Conservation (phyloP, 2,329 filamentous ascomycete genomes). For the Paraphaeosphaeria minitans region DNA sequence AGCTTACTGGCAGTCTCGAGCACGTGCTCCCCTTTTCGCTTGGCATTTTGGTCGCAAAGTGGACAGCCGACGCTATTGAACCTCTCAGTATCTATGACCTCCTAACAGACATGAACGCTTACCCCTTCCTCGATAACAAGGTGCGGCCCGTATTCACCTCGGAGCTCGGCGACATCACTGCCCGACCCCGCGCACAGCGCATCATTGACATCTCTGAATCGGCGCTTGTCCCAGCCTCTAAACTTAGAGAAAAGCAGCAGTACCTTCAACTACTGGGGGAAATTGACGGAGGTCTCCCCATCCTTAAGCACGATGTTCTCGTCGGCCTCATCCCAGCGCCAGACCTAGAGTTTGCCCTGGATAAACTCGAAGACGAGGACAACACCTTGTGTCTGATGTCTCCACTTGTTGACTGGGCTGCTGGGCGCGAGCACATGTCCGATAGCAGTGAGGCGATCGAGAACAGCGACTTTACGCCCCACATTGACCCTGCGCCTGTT, state of each 20-base stretch:
- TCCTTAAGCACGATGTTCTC: slow-evolving; percentile 76
- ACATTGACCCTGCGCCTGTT: slow-evolving; percentile 89
- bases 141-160: slow-evolving; percentile 89
- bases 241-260: slow-evolving; percentile 80
- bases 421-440: slow-evolving; percentile 57
- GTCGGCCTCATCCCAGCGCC: slow-evolving; percentile 92
- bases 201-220: slow-evolving; percentile 88
- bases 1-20: slow-evolving; percentile 91
- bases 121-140: slow-evolving; percentile 97
- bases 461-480: slow-evolving; percentile 81
- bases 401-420: slow-evolving; percentile 57
- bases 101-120: slow-evolving; percentile 94
- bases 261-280: slow-evolving; percentile 83
- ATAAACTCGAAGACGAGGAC: slow-evolving; percentile 78
- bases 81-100: slow-evolving; percentile 95
- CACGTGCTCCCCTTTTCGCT: slow-evolving; percentile 95
- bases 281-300: slow-evolving; percentile 88
- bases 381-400: slow-evolving; percentile 82
- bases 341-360: slow-evolving; percentile 90
- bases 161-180: slow-evolving; percentile 84
- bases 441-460: slow-evolving; percentile 59
- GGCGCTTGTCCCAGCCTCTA: slow-evolving; percentile 75
- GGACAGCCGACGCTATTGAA: slow-evolving; percentile 95
- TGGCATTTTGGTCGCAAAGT: slow-evolving; percentile 92
- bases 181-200: slow-evolving; percentile 73